Conservation (phyloP, 2,329 filamentous ascomycete species). For the Trichophyton benhamiae region DNA sequence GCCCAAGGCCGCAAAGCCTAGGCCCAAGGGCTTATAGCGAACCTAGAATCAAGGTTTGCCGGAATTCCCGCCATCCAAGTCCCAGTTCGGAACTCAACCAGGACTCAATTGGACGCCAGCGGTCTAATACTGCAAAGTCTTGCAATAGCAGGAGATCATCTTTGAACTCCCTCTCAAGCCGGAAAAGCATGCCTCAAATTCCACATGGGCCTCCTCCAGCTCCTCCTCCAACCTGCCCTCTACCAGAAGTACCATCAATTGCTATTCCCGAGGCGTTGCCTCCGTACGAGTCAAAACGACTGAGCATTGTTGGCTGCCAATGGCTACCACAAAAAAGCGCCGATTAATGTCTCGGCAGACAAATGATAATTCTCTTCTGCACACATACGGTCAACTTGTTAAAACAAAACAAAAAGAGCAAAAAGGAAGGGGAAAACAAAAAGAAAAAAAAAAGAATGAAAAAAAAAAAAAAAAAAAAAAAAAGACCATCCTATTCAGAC, state of each 20-base stretch:
- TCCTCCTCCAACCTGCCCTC: constrained; percentile 19
- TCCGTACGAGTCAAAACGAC: constrained; percentile 18
- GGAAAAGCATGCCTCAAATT: constrained; percentile 16
- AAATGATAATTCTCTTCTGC: neutral
- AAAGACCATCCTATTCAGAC: no score
- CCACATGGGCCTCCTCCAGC: constrained; percentile 17
- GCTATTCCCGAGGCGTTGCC: constrained; percentile 23
- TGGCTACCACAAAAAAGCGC: neutral
- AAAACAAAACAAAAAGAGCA: neutral
- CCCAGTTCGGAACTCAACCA: neutral
- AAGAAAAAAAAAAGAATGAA: no score
- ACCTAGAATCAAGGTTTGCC: neutral
- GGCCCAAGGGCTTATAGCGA: neutral
- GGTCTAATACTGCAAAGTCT: neutral
- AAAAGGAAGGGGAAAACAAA: neutral
- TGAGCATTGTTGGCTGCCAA: neutral
- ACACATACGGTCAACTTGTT: neutral
- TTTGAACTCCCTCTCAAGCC: constrained; percentile 7
- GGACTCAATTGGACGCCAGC: neutral
- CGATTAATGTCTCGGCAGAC: neutral
- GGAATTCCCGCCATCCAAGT: neutral
- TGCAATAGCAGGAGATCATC: neutral
- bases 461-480: no score
- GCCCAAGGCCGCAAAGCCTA: neutral
- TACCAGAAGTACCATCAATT: constrained; percentile 16